Base-by-base conservation (phyloP, 495 filamentous ascomycete genomes). In the Neurospora tetrasperma region DNA sequence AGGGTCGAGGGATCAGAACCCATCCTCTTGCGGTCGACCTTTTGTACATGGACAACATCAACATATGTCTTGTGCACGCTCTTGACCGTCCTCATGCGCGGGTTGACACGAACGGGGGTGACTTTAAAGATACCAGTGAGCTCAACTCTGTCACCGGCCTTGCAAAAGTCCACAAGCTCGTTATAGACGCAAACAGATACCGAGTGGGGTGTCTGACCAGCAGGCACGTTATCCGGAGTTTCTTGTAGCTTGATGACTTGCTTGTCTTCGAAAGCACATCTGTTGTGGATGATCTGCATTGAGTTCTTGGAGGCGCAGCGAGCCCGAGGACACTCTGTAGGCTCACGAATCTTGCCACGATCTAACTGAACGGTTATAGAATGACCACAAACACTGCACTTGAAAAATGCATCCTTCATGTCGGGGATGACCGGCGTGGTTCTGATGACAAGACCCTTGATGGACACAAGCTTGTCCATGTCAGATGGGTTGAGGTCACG, bases 231-330 rank as follows among this genome's bases (percentile, higher is more conserved):
- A 79, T 99, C 96, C 9, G 96, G 96, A 0, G 96, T 99, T 81
- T 99, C 96, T 80, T 99, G 96, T 41, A 99, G 86, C 82, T 98
- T 98, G 85, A 99, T 97, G 72, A 98, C 94, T 77, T 99, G 96
- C 83, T 98, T 99, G 79, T 99, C 96, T 69, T 93, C 90, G 80
- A 99, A 99, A 16, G 87, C 86, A 75, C 94, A 98, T 71, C 96
- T 92, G 81, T 99, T 98, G 85, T 99, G 96, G 14, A 98, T 86
- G 73, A 99, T 94, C 78, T 98, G 93, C 96, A 99, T 98, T 35
- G 94, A 96, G 79, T 99, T 98, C 74, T 89, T 90, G 62, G 90
- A 89, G 62, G 89, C 87, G 83, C 96, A 99, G 62, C 90, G 88
- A n/a, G 87, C 84, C 23, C 96, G 90, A 11, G 95, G 94, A 77